Base-by-base conservation (phyloP, 2,329 filamentous ascomycete species). In the Zalaria sp. region DNA sequence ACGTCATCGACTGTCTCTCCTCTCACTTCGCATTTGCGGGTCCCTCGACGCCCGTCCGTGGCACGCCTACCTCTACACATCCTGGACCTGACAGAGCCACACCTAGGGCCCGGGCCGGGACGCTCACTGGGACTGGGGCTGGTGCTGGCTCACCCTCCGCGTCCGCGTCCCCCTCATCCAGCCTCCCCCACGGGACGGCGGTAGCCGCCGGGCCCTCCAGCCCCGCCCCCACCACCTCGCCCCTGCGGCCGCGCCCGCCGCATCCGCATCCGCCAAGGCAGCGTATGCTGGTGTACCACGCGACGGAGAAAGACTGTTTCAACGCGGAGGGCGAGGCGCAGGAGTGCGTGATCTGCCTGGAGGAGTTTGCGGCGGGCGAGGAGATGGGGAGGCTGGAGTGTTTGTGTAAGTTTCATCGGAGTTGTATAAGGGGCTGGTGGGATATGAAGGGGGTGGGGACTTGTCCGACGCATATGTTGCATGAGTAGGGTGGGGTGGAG, bases 321-420 rank as follows among this genome's bases (percentile, higher is more conserved):
- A 68, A 69, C 4, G 71, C 75, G 41, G 68, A 72, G 11, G 65
- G 64, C 2, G 57, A 60, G 35, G 49, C 61, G 40, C 68, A 70
- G 35, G 76, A 80, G 51, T 80, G 76, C 47, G 69, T 74, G 5
- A 79, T 80, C 40, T 80, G 76, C 53, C 72, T 79, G 52, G 75
- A 78, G 47, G 76, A 80, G 42, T 79, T 79, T 52, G 68, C 74
- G 49, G 66, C 69, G 7, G 75, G 75, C 1, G 71, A 75, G 51
- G 63, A 68, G 49, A 63, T 80, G 61, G 73, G 71, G 6, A 62
- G 76, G 45, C 58, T 80, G 52, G 73, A 77, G 50, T 80, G 76
- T 52, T 61, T 76, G 47, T 80, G 76, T 60, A 77, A 77, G 49
- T 80, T 79, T 47, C 76, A 79, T 54, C 67, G 71, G 53, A 53